These are phyloP conservation scores for Russula sp. DNA, from an alignment of 768 basidiomycete genomes.

Conservation along the genomic window DNA sequence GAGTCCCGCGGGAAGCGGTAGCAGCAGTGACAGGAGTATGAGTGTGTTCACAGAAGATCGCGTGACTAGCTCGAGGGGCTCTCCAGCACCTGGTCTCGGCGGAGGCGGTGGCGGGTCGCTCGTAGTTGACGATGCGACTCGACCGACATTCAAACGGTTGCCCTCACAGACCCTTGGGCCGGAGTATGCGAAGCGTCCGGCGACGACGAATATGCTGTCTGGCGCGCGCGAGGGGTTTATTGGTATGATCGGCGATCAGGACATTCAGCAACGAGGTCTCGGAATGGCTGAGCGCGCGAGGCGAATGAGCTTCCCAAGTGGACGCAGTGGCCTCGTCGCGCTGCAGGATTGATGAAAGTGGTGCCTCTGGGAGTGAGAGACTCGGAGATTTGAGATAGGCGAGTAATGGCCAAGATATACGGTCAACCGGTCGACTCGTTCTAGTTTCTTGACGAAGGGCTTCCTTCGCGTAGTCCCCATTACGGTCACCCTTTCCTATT, in stretches of 20 bases:
- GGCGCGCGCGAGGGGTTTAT: constrained; percentile 10
- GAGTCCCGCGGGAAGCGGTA: constrained; percentile 24
- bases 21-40: constrained; percentile 1
- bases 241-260: neutral
- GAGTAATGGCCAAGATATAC: neutral
- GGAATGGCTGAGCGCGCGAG: constrained; percentile 18
- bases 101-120: constrained; percentile 28
- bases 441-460: constrained; percentile 7
- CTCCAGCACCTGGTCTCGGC: constrained; percentile 26
- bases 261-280: neutral
- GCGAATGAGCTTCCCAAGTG: constrained; percentile 23
- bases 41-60: constrained; percentile 14
- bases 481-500: neutral
- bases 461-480: neutral
- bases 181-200: constrained; percentile 43
- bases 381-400: neutral
- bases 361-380: neutral
- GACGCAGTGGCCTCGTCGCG: constrained; percentile 6
- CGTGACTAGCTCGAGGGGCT: constrained; percentile 8
- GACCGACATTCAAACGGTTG: constrained; percentile 69
- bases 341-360: constrained; percentile 7
- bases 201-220: constrained; percentile 2
- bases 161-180: constrained; percentile 71
- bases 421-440: neutral
- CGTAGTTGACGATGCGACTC: constrained; percentile 27